Evolutionary conservation across 2,329 filamentous ascomycete genomes (phyloP), one percentile per base, ranked within the genome.

Genomic region (Aspergillus tamarii): DNA sequence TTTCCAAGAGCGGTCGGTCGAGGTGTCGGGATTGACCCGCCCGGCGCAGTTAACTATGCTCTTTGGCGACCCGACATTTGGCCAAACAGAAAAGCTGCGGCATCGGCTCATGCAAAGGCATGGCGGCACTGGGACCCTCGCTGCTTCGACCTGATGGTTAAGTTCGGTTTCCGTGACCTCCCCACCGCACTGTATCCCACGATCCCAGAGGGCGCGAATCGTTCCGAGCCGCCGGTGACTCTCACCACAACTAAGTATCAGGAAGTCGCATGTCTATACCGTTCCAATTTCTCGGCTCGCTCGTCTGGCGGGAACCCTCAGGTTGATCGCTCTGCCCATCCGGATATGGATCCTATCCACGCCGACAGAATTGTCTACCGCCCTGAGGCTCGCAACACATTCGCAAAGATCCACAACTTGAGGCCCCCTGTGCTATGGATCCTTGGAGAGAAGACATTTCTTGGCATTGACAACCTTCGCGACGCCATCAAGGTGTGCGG

Each of bases 401-500:
- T 55, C 34, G n/a, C 21, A 10, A 57, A 36, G 8, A 48, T 62
- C 2, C 46, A 48, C 4, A 55, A 12, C 12, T 36, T 63, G 21
- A 45, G 61, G 41, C 77, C 75, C 32, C 69, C 63, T 30, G 73
- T 66, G 14, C 64, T 75, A 26, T 78, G 72, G 66, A 62, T 74
- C 36, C 73, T 74, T 60, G 75, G 69, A 23, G 69, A 46, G 21
- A 61, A 67, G 10, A 59, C 56, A 2, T 60, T 54, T 28, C 52
- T 66, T 16, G 46, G 41, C 26, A 61, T 60, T 9, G 69, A 70
- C 43, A 54, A 60, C 54, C 67, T 70, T 8, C 66, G 73, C 53
- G 65, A 68, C n/a, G 75, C 72, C 57, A 62, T 77, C 54, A 62
- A 66, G 11, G 80, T 66, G 46, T 57, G 77, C 65, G 62, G 76